Percentiles rank a stretch among this genome's conserved stretches.
Conservation (phyloP, 345 rosid genomes). For the Brassica napus region Da-Ae NC_063441.1:18322001-18322500, state of each 20-base stretch:
- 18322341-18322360: not conserved
- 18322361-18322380: no score
- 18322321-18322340: not conserved
- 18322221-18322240: slow-evolving; percentile 5
- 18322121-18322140: slow-evolving; percentile 46
- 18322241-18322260: slow-evolving; percentile 14
- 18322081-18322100: slow-evolving; percentile 41
- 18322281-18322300: not conserved
- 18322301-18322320: not conserved
- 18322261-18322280: not conserved
- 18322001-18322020: slow-evolving; percentile 42
- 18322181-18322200: slow-evolving; percentile 48
- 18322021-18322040: slow-evolving; percentile 48
- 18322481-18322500: not conserved
- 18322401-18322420: not conserved
- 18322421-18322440: slow-evolving; percentile 10
- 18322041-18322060: slow-evolving; percentile 51
- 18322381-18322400: not conserved
- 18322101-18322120: slow-evolving; percentile 44
- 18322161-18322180: slow-evolving; percentile 38
- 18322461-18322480: not conserved
- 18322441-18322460: not conserved
- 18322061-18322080: slow-evolving; percentile 33
- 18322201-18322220: slow-evolving; percentile 43
- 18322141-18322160: slow-evolving; percentile 43